Percentiles rank a stretch among this genome's conserved stretches.
These are phyloP conservation scores for Rhodocollybia butyracea DNA, from an alignment of 768 basidiomycete genomes.

Conservation along the genomic window DNA sequence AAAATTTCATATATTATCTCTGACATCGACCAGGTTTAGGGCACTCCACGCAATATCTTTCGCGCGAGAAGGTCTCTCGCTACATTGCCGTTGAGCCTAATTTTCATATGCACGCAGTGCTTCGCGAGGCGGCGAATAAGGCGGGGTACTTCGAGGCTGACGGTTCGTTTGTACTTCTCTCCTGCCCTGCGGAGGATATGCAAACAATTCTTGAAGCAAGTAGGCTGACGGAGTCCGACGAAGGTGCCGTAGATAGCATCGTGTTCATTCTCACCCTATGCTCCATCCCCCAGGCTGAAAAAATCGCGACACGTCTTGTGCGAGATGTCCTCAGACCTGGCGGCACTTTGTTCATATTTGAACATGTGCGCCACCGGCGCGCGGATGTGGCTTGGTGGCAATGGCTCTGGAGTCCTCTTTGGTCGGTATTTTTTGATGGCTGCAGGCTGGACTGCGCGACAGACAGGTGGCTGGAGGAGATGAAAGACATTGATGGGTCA, in stretches of 20 bases:
- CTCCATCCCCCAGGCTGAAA: slow-evolving; percentile 54
- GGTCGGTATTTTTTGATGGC: slow-evolving; percentile 58
- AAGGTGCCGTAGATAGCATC: slow-evolving; percentile 22
- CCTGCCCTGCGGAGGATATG: slow-evolving; percentile 62
- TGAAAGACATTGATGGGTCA: slow-evolving; percentile 21
- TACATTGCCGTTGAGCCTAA: slow-evolving; percentile 79
- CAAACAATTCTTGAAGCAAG: slow-evolving; percentile 41
- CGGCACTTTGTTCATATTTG: slow-evolving; percentile 62
- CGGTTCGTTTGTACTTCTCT: slow-evolving; percentile 55
- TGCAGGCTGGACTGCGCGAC: slow-evolving; percentile 61
- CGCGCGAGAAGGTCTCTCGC: slow-evolving; percentile 47
- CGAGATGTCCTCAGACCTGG: slow-evolving; percentile 57
- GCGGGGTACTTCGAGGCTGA: slow-evolving; percentile 52
- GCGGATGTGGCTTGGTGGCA: slow-evolving; percentile 53
- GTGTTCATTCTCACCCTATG: slow-evolving; percentile 66
- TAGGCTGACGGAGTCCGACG: neutral
- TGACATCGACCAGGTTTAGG: slow-evolving; percentile 71
- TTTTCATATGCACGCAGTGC: slow-evolving; percentile 54
- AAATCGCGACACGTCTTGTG: slow-evolving; percentile 42
- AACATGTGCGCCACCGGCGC: slow-evolving; percentile 59
- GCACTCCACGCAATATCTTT: slow-evolving; percentile 60
- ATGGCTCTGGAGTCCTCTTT: slow-evolving; percentile 76
- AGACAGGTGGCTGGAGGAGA: slow-evolving; percentile 41
- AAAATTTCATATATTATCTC: too few relatives aligned
- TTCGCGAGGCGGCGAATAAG: slow-evolving; percentile 44